A percentile compares a stretch with the other conserved stretches of the same genome.
phyloP scores from a whole-genome alignment of 305 asterid species.

The Solanum hybrid region DNA sequence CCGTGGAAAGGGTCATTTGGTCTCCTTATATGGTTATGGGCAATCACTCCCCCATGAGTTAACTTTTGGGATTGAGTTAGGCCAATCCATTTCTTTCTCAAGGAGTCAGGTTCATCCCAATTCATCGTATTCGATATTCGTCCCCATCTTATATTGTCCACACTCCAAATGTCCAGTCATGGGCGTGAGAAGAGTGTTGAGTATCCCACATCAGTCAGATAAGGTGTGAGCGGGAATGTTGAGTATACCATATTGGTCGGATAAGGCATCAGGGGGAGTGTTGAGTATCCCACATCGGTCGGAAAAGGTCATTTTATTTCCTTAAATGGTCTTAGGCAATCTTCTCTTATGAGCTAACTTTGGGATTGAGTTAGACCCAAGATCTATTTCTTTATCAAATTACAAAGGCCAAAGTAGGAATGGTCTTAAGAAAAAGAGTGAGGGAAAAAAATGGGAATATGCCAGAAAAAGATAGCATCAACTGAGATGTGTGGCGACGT shows the following conservation, averaged over 20 bases:
- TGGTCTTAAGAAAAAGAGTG: neutral
- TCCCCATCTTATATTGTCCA: neutral
- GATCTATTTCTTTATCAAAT: neutral
- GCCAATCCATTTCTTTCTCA: neutral
- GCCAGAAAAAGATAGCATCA: neutral
- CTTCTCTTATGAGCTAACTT: neutral
- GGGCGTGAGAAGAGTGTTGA: neutral
- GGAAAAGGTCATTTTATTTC: neutral
- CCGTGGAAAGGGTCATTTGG: neutral
- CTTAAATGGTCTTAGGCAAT: neutral
- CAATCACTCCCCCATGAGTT: neutral
- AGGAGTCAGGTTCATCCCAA: neutral
- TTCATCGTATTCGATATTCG: neutral
- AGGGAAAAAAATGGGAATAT: neutral
- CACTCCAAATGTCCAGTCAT: neutral
- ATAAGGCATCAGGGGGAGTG: neutral
- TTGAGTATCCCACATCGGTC: neutral
- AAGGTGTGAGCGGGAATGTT: neutral
- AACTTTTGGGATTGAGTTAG: neutral
- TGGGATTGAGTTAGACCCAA: neutral
- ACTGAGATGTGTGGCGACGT: neutral
- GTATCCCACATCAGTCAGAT: neutral
- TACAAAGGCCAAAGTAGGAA: neutral
- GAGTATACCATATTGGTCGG: neutral
- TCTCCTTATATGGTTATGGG: neutral